These are phyloP conservation scores for Dothiorella sarmentorum DNA, from an alignment of 2,329 filamentous ascomycete species.

Conservation along the genomic window DNA sequence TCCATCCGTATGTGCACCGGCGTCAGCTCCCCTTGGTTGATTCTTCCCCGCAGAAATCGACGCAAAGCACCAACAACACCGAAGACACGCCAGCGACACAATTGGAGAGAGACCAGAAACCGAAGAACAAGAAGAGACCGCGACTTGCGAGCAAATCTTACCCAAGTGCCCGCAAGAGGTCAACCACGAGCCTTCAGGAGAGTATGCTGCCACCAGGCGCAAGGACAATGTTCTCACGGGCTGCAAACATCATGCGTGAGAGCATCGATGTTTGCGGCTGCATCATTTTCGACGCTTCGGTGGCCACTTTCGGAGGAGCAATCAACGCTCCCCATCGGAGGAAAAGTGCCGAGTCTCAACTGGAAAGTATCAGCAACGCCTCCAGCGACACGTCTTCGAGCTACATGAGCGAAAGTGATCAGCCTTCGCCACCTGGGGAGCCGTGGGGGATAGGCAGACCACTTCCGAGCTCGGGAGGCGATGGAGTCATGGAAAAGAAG, in stretches of 20 bases:
- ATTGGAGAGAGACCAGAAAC: neutral
- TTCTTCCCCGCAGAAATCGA: neutral
- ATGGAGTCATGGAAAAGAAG: neutral
- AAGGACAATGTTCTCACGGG: conserved; percentile 31
- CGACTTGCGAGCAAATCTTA: neutral
- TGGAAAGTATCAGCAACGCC: neutral
- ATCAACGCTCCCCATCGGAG: neutral
- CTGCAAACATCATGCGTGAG: conserved; percentile 39
- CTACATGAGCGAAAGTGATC: neutral
- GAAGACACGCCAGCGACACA: neutral
- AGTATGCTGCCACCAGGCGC: conserved; percentile 16
- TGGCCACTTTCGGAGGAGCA: conserved; percentile 32
- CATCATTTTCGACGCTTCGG: conserved; percentile 38
- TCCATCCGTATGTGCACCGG: conserved; percentile 19
- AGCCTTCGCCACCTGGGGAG: neutral
- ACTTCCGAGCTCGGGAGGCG: neutral
- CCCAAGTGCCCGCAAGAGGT: neutral
- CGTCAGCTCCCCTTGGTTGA: neutral
- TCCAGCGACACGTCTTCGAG: neutral
- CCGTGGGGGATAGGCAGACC: neutral
- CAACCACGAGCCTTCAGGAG: conserved; percentile 8
- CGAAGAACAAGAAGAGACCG: neutral
- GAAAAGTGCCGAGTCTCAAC: neutral
- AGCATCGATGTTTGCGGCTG: conserved; percentile 37
- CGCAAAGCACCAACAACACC: neutral